phyloP scores from a whole-genome alignment of 805 yeast species.

The Pichia heedii region DNA sequence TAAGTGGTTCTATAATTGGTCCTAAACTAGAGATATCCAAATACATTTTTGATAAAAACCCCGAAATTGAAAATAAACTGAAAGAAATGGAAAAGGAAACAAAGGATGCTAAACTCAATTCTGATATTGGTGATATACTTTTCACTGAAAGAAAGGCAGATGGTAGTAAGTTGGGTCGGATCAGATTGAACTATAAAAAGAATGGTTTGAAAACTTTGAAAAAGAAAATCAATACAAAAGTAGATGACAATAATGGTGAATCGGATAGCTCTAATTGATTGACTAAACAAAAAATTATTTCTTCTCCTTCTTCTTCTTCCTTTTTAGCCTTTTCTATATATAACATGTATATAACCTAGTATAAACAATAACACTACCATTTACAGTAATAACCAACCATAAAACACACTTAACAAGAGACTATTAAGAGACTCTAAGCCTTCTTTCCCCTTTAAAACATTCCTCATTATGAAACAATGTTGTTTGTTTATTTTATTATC shows the following conservation, averaged over 20 bases:
- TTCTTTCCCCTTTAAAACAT: no score
- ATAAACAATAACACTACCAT: no score
- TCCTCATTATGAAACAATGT: no score
- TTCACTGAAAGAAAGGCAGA: background rate
- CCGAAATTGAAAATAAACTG: constrained; percentile 11
- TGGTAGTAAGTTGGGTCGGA: constrained; percentile 4
- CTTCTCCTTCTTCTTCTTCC: no score
- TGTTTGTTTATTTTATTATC: no score
- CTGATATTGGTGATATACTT: background rate
- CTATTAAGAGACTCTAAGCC: no score
- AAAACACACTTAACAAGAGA: no score
- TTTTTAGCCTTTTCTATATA: no score
- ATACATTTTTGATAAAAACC: constrained; percentile 13
- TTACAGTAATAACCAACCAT: no score
- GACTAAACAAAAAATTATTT: no score
- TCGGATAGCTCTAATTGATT: no score
- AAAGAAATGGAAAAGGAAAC: constrained; percentile 6
- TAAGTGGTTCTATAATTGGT: constrained; percentile 9
- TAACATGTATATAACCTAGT: no score
- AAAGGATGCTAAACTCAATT: background rate
- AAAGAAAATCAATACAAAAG: constrained; percentile 3
- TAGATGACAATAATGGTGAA: background rate
- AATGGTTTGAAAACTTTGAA: constrained; percentile 1
- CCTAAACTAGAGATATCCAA: constrained; percentile 16
- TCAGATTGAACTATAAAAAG: constrained; percentile 6